Evolutionary conservation across 768 basidiomycete genomes (phyloP), one percentile per base, ranked within the genome.

Genomic region (Mycena epipterygia): DNA sequence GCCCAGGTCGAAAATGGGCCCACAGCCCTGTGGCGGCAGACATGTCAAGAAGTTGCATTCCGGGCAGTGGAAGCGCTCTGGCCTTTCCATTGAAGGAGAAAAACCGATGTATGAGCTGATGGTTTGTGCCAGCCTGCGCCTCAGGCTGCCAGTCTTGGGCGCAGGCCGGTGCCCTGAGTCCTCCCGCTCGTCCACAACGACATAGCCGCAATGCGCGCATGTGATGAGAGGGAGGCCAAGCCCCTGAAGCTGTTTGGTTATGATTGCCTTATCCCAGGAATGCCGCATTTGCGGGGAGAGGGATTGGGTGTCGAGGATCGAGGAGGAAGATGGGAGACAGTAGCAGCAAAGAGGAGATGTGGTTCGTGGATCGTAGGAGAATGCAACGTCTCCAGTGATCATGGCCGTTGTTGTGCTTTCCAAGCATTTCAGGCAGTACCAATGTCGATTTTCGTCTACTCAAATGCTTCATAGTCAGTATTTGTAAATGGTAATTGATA

Each of bases 321-420:
- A 67, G 29, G 57, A 48, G 33, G 65, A 59, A 48, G 23, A 23
- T 49, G 56, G 27, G 25, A 51, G 48, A 59, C 65, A 67, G 46
- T 67, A 67, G 65, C 65, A 67, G 57, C 65, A 67, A 23, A 59
- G 56, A 32, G 65, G 65, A 30, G 59, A 48, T 29, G 57, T 67
- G 33, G 65, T 58, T 51, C 48, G 65, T 32, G 65, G 65, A 59
- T 67, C 65, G 57, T 59, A 59, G 25, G 65, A 59, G 46, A 67
- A 67, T 37, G 57, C 65, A 51, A 67, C 57, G 65, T 67, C 65
- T 39, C 65, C 65, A 29, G 57, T 67, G 33, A 67, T 59, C 65
- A 67, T 67, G 56, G 65, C 65, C 33, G 56, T 67, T 33, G 19
- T 59, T 58, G 65, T 67, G 25, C 46, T 59, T 51, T 58, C 46